Conservation (phyloP, 1,139 yeast species). For the Meyerozyma carpophila region DNA sequence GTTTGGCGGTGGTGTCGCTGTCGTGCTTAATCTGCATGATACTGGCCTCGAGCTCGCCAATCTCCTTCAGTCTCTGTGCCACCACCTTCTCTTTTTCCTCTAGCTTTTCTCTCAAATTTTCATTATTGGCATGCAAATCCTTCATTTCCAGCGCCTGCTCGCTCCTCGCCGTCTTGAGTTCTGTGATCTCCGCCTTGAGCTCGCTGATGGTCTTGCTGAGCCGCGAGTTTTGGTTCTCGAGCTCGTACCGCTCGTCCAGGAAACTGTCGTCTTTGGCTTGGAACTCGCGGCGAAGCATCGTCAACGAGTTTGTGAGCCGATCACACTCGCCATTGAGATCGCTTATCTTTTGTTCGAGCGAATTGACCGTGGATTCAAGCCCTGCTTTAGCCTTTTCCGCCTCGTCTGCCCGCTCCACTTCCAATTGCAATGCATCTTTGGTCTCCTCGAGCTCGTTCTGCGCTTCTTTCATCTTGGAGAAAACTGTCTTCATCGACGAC, state of each 20-base stretch:
- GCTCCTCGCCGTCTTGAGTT: slow-evolving; percentile 39
- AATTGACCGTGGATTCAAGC: slow-evolving; percentile 8
- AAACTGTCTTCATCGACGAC: slow-evolving; percentile 74
- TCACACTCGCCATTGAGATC: slow-evolving; percentile 67
- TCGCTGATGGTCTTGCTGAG: slow-evolving; percentile 35
- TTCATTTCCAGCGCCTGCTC: slow-evolving; percentile 45
- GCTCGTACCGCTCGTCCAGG: slow-evolving; percentile 42
- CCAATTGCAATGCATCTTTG: slow-evolving; percentile 31
- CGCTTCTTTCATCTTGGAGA: slow-evolving; percentile 70
- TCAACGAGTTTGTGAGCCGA: slow-evolving; percentile 46
- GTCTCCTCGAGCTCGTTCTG: slow-evolving; percentile 64
- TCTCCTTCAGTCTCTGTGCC: slow-evolving; percentile 1
- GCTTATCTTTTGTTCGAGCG: slow-evolving; percentile 47
- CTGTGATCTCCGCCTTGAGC: slow-evolving; percentile 37
- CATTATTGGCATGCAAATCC: slow-evolving; percentile 35
- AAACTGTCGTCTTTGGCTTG: slow-evolving; percentile 37
- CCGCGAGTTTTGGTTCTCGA: slow-evolving; percentile 33
- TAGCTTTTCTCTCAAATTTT: slow-evolving; percentile 40
- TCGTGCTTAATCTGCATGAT: slow-evolving; percentile 6
- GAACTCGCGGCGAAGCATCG: slow-evolving; percentile 39
- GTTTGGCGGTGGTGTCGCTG: slow-evolving; percentile 3
- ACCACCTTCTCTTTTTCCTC: slow-evolving; percentile 8
- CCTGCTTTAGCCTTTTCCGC: slow-evolving; percentile 12
- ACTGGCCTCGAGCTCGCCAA: slow-evolving; percentile 1
- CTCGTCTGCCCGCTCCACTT: slow-evolving; percentile 26